Conservation (phyloP, 805 yeast species). For the Yamadazyma ubonensis region DNA sequence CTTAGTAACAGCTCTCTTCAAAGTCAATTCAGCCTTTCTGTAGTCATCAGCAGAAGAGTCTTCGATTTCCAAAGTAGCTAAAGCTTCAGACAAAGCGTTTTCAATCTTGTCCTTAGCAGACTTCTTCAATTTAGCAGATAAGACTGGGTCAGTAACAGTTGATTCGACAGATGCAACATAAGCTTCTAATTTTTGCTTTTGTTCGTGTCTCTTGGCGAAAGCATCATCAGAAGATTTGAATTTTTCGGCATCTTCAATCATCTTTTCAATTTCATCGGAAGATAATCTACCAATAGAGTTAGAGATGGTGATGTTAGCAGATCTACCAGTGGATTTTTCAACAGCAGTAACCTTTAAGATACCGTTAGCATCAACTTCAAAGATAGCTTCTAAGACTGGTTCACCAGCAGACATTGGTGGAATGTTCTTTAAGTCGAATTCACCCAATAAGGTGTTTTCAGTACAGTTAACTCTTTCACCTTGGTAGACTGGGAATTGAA, state of each 20-base stretch:
- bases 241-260: constrained; percentile 49
- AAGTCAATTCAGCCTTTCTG: constrained; percentile 98
- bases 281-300: constrained; percentile 52
- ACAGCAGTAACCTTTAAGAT: constrained; percentile 51
- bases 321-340: constrained; percentile 50
- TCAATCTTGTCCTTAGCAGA: constrained; percentile 96
- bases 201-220: constrained; percentile 99
- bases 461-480: constrained; percentile 54
- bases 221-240: constrained; percentile 98
- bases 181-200: constrained; percentile 98
- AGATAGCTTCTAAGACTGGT: constrained; percentile 50
- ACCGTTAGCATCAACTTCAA: constrained; percentile 52
- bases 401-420: constrained; percentile 53
- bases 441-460: constrained; percentile 51
- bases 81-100: constrained; percentile 96
- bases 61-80: constrained; percentile 96
- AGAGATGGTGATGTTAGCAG: constrained; percentile 50
- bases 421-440: constrained; percentile 50
- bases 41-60: constrained; percentile 94
- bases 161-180: constrained; percentile 95
- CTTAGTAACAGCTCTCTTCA: constrained; percentile 99
- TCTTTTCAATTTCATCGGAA: constrained; percentile 48
- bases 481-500: constrained; percentile 52
- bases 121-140: constrained; percentile 96
- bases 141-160: constrained; percentile 96